A percentile compares a stretch with the other conserved stretches of the same genome.
Evolutionary conservation across 345 rosid species (phyloP).

Genomic region (Lumnitzera racemosa): DNA sequence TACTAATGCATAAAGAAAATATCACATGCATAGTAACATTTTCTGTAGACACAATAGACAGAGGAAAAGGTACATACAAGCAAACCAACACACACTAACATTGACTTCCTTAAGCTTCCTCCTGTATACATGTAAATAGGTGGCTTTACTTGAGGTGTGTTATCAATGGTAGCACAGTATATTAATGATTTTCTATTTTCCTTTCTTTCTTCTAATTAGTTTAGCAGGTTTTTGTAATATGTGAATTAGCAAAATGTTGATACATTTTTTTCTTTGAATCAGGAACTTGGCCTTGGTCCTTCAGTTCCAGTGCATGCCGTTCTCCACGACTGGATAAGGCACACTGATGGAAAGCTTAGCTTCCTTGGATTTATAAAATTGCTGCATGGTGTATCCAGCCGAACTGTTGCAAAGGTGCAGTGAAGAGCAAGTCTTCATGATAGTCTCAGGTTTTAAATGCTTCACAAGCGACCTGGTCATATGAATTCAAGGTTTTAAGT

Average conservation of each 20-base stretch:
- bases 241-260: neutral
- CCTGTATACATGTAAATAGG: no score
- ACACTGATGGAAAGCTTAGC: constrained; percentile 89
- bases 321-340: constrained; percentile 89
- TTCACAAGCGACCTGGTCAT: neutral
- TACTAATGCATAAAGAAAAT: no score
- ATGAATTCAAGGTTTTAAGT: no score
- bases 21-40: no score
- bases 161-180: no score
- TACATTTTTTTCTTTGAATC: constrained; percentile 5
- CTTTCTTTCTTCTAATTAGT: no score
- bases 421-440: constrained; percentile 8
- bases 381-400: constrained; percentile 67
- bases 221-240: neutral
- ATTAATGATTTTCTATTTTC: no score
- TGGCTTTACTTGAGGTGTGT: no score
- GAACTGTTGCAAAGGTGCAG: constrained; percentile 28
- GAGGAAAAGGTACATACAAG: no score
- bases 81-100: no score
- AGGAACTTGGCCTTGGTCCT: constrained; percentile 98
- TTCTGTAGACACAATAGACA: no score
- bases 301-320: constrained; percentile 83
- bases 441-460: neutral
- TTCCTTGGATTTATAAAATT: constrained; percentile 83
- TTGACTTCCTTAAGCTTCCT: no score